Evolutionary conservation across 108 stramenopile species (phyloP).

Genomic region (Discostella stelligeroides): DNA sequence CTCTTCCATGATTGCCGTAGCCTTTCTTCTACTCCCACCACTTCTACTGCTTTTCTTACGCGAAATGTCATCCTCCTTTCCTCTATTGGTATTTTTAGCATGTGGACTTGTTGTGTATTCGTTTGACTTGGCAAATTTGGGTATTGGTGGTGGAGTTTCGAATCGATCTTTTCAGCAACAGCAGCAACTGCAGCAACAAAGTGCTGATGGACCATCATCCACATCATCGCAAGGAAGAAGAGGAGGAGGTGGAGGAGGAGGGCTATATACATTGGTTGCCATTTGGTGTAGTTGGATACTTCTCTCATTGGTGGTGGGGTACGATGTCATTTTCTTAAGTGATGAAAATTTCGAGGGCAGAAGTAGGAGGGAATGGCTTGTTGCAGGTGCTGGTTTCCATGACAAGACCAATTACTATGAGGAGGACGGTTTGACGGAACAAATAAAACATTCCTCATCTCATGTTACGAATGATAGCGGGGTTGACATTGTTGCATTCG

Average conservation of each 20-base stretch:
- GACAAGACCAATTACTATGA: too few relatives aligned
- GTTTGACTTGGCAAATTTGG: constrained; percentile 63
- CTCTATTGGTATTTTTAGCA: constrained; percentile 34
- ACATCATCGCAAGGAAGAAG: not conserved
- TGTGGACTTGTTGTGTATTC: constrained; percentile 28
- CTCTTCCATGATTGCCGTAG: constrained; percentile 23
- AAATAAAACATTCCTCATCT: not conserved
- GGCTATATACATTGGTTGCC: constrained; percentile 32
- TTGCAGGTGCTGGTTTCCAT: not conserved
- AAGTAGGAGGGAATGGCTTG: not conserved
- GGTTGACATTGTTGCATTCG: not conserved
- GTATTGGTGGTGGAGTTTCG: constrained; percentile 37
- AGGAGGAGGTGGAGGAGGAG: not conserved
- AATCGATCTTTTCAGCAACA: too few relatives aligned
- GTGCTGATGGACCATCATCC: too few relatives aligned
- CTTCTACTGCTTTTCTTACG: constrained; percentile 49
- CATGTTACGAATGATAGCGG: not conserved
- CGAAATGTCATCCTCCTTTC: constrained; percentile 59
- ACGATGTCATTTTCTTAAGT: constrained; percentile 41
- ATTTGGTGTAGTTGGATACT: constrained; percentile 60
- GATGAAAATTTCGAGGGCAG: constrained; percentile 14
- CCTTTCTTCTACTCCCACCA: constrained; percentile 55
- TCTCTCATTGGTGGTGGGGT: constrained; percentile 52
- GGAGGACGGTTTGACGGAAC: not conserved
- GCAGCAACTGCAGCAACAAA: not conserved